Base-by-base conservation (phyloP, 495 filamentous ascomycete species). In the Penicillium alfredii region DNA sequence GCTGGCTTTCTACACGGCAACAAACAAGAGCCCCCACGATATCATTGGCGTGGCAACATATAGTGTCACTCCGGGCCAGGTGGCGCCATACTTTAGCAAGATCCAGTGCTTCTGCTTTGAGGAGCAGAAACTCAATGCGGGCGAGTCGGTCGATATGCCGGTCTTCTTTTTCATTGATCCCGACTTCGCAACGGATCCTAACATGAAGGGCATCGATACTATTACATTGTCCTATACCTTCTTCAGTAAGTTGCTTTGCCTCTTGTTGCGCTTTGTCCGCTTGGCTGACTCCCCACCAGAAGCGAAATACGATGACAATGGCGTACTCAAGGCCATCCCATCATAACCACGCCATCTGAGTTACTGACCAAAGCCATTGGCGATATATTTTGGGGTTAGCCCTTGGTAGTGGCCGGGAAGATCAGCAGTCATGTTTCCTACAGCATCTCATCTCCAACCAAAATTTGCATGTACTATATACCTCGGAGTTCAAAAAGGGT, bases 91-190 rank as follows among this genome's bases (percentile, higher is more conserved):
- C 56, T 99, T 99, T 61, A 88, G 82, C 73, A 99, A 99, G 74
- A 99, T 99, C 34, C 93, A 99, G 64, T 99, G 93, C 51, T 99
- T 99, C 64, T 99, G 93, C 59, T 99, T 99, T 56, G 93, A 99
- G 71, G 88, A 87, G 62, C 82, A 98, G 73, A 77, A 93, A 45
- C 64, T 98, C 33, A 90, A 88, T 58, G 90, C 88, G 14, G 88
- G 90, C 16, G 93, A 99, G 69, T 88, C 88, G 22, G 93, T 99
- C 34, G 93, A 99, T 68, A 99, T 99, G 93, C 93, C 93, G 3
- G 93, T 99, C 4, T 97, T 99, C 68, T 99, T 99, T 57, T 99
- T 94, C 61, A 84, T 99, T 51, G 93, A 99, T 56, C 93, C 93
- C 4, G 93, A 96, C 47, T 84, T 97, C 66, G 69, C 86, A 28